Base-by-base conservation (phyloP, 306 rosid species). In the Prunus salicina region DNA sequence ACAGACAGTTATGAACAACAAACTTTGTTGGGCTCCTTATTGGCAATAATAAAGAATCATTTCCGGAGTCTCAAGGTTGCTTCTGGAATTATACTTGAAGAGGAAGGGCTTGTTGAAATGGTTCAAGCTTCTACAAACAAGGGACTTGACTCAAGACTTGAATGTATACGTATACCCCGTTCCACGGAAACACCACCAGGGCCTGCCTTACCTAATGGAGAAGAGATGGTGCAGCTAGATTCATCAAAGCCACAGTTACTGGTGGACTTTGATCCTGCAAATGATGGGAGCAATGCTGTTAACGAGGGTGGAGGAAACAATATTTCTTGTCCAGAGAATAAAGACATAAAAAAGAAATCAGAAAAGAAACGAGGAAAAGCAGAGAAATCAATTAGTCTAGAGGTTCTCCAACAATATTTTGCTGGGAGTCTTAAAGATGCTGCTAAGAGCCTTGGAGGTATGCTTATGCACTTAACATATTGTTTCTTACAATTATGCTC, bases 391-490 rank as follows among this genome's bases (percentile, higher is more conserved):
- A 81, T 93, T 58, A 91, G 94, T 82, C 86, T 93, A 22, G 94
- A 91, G 52, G 90, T 93, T 72, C 84, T 93, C 76, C 98, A 90
- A 81, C 85, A 83, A 73, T 87, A 93, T 79, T 93, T 93, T 79
- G 82, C 93, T 30, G 96, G 97, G 71, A 93, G 97, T 69, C 97
- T 93, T 64, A 93, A 93, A 80, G 97, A 93, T 83, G 96, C 98
- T 77, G 98, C 97, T 41, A 93, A 90, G 89, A 91, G 93, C 88
- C 96, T 96, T 67, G 93, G 96, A 20, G 98, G 98, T 93, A 88
- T 52, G 87, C 52, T 75, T 63, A 27, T 66, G 27, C 67, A 10
- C 68, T 69, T 41, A 50, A 27, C 24, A 51, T 71, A 52, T 69
- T 30, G 30, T 47, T 74, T 28, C 73, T 53, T 51, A 11, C 28